phyloP scores from a whole-genome alignment of 208 protist genomes.

The Trypanosoma conorhini region DNA sequence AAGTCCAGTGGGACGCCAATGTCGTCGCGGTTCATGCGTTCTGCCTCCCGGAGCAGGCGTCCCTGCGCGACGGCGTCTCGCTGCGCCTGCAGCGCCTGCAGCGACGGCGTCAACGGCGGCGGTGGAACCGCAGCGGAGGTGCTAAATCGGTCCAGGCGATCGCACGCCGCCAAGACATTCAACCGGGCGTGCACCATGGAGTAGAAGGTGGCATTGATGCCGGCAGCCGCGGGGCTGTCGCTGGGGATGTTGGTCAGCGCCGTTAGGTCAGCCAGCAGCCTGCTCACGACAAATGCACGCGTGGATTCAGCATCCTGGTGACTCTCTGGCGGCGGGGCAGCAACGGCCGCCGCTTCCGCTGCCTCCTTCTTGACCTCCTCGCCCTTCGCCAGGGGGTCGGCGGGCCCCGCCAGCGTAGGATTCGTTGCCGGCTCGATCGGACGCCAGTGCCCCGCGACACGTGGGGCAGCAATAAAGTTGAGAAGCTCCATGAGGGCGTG shows the following conservation, averaged over 20 bases:
- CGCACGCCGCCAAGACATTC: constrained; percentile 70
- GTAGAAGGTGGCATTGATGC: constrained; percentile 63
- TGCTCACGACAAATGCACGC: constrained; percentile 2
- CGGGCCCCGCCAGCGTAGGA: neutral
- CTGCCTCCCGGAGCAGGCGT: constrained; percentile 18
- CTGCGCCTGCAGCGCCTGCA: constrained; percentile 49
- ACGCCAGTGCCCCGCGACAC: neutral
- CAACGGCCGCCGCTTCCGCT: neutral
- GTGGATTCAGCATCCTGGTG: neutral
- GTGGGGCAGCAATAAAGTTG: constrained; percentile 34
- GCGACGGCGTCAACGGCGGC: constrained; percentile 53
- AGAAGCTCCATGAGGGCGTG: constrained; percentile 66
- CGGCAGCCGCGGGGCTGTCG: constrained; percentile 12
- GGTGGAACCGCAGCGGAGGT: constrained; percentile 27
- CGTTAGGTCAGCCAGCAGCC: constrained; percentile 21
- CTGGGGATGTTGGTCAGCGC: constrained; percentile 23
- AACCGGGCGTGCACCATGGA: constrained; percentile 84
- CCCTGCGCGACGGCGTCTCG: constrained; percentile 17
- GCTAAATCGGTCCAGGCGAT: constrained; percentile 60
- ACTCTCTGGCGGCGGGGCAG: neutral
- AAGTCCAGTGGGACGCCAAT: constrained; percentile 67
- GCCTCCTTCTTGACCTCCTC: constrained; percentile 14
- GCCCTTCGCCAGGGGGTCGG: neutral
- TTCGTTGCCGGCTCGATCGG: neutral
- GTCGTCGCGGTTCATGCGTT: constrained; percentile 10